phyloP scores from a whole-genome alignment of 257 asterid genomes.

The Parsonsia alboflavescens region DNA sequence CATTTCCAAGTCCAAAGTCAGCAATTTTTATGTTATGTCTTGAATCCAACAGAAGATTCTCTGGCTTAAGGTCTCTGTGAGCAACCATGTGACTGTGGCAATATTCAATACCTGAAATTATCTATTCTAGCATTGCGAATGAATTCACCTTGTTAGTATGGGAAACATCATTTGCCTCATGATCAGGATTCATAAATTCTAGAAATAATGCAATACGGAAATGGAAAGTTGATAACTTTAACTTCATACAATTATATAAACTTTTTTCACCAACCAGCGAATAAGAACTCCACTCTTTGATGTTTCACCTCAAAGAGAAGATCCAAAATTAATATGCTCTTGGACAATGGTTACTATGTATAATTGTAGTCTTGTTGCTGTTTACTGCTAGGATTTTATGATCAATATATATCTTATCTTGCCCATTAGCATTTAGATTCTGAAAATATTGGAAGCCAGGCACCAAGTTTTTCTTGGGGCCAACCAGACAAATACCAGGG shows the following conservation, averaged over 20 bases:
- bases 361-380: not conserved
- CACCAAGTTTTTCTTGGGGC: not conserved
- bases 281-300: not conserved
- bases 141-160: slow-evolving; percentile 11
- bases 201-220: not conserved
- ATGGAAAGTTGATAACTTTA: not conserved
- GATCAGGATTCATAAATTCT: not conserved
- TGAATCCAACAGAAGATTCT: slow-evolving; percentile 58
- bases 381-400: not conserved
- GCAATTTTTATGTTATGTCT: slow-evolving; percentile 47
- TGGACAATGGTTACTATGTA: not conserved
- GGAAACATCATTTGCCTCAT: not conserved
- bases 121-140: slow-evolving; percentile 29
- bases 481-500: not conserved
- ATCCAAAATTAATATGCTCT: not conserved
- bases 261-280: not conserved
- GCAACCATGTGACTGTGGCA: slow-evolving; percentile 54
- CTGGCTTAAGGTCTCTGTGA: slow-evolving; percentile 75
- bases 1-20: slow-evolving; percentile 59
- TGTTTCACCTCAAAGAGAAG: not conserved
- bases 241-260: not conserved
- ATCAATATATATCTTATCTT: not conserved
- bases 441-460: not conserved
- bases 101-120: slow-evolving; percentile 55
- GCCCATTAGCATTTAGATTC: not conserved